Evolutionary conservation across 2,329 filamentous ascomycete genomes (phyloP), one percentile per base, ranked within the genome.

Genomic region (Neophaeococcomyces mojaviensis): DNA sequence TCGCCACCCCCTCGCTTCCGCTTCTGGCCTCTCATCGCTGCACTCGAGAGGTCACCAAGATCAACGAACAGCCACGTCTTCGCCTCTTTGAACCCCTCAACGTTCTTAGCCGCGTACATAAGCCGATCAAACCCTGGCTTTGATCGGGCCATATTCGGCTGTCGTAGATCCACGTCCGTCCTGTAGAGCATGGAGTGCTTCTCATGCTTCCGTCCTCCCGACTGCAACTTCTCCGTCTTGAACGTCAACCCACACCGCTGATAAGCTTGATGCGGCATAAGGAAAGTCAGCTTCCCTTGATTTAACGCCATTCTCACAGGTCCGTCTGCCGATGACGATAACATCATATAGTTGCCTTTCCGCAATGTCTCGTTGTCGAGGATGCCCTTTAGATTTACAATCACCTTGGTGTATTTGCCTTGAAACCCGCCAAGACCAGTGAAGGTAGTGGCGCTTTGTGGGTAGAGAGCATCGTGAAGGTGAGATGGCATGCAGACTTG

Each of bases 71-170:
- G 68, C 88, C 90, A 96, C 1, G 78, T 26, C 78, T 18, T 82
- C 58, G 1, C 82, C 22, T 39, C 41, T 35, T 16, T 78, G 36
- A 73, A 66, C 39, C 75, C 78, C 18, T 96, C 70, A 18, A 87
- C 86, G 52, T 88, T 86, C 56, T 83, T 82, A 62, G 82, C 88
- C 12, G 88, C 87, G 72, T 86, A 86, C 5, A 82, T 63, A 12
- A 95, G 69, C 37, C 87, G 74, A 51, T 89, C 82, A 58, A 94
- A 95, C 0, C 81, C 84, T 53, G 84, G 88, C 62, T 88, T 92
- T 3, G 88, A 88, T 44, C 81, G 82, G 6, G 87, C 63, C 86
- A 95, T 95, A 0, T 81, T 81, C 1, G 81, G 76, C 4, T 74
- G 70, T 15, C 82, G 77, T 22, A 98, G 74, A 49, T 97, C 82